A percentile compares a stretch with the other conserved stretches of the same genome.
phyloP scores from a whole-genome alignment of 2,329 filamentous ascomycete genomes.

The Epichloe sibirici region DNA sequence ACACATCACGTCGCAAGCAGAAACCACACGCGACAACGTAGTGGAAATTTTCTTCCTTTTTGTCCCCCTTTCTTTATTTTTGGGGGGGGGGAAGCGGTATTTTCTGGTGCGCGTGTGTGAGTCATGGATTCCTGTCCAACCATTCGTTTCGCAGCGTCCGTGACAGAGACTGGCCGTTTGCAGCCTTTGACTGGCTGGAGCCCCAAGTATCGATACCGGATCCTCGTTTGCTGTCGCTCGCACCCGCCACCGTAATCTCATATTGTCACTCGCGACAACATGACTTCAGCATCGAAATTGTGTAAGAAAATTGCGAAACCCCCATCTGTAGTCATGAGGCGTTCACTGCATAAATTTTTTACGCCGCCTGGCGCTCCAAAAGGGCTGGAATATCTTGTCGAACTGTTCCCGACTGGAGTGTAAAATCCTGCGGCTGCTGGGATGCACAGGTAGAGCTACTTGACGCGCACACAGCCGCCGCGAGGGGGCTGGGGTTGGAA shows the following conservation, averaged over 20 bases:
- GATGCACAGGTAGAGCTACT: slow-evolving; percentile 19
- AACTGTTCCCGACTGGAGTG: neutral
- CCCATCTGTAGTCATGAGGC: no score
- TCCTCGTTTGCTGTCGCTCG: neutral
- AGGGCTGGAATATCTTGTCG: neutral
- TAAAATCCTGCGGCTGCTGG: slow-evolving; percentile 19
- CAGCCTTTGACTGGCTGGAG: slow-evolving; percentile 20
- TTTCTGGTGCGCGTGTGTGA: slow-evolving; percentile 11
- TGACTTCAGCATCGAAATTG: neutral
- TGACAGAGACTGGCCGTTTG: slow-evolving; percentile 18
- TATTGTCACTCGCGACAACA: neutral
- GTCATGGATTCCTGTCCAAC: slow-evolving; percentile 17
- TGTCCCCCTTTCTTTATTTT: neutral
- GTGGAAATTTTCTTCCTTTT: slow-evolving; percentile 8
- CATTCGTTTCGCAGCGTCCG: slow-evolving; percentile 12
- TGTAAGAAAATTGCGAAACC: neutral
- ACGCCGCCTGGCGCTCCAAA: neutral
- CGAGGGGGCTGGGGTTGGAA: slow-evolving; percentile 12
- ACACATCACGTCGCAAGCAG: slow-evolving; percentile 8
- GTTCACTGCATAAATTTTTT: neutral
- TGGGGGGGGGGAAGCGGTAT: slow-evolving; percentile 1
- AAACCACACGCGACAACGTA: slow-evolving; percentile 5
- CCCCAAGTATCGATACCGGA: slow-evolving; percentile 12
- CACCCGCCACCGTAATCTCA: neutral
- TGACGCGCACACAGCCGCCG: slow-evolving; percentile 15